Base-by-base conservation (phyloP, 108 stramenopile species). In the Seminavis robusta region DNA sequence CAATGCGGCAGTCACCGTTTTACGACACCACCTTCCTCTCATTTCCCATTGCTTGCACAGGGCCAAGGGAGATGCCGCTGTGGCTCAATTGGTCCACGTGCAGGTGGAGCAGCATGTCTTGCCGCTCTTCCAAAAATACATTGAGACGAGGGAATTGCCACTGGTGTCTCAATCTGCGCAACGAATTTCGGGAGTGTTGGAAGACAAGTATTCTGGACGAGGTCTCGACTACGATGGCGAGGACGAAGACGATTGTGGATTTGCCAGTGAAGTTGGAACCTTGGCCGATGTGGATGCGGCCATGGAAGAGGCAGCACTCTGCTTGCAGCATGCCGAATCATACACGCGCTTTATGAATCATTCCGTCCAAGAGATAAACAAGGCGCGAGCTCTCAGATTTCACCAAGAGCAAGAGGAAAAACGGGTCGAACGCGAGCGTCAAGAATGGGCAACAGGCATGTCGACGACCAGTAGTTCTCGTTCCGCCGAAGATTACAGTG, bases 241-340 rank as follows among this genome's bases (percentile, higher is more conserved):
- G 24, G 40, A 45, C 10, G 50, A 48, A 23, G 76, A 90, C 30
- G 90, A 92, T 65, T 79, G 80, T 44, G 82, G 84, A 7, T 92
- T 92, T 56, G 44, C 73, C 17, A 44, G 68, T 4, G 63, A 73
- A 13, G 71, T 92, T 11, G 90, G 90, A 27, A 77, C 56, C 37
- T 48, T 92, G 44, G 70, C 78, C n/a, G 84, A 96, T 69, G 83
- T 92, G 32, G 90, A 95, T 59, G 84, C 80, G 5, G 68, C 84
- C 21, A 74, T 95, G 86, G 92, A 95, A 56, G 94, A 94, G 76
- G 77, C 82, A 32, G 94, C 92, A 13, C 52, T 92, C 41, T 62
- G 89, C 28, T 65, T 94, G 71, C 94, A 95, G 66, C 90, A 93
- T 65, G 88, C 90, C 17, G 94, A 95, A 83, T 88, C 88, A 34